Evolutionary conservation across 176 grass and related monocot genomes (phyloP).

Genomic region (Metroxylon sagu): DNA sequence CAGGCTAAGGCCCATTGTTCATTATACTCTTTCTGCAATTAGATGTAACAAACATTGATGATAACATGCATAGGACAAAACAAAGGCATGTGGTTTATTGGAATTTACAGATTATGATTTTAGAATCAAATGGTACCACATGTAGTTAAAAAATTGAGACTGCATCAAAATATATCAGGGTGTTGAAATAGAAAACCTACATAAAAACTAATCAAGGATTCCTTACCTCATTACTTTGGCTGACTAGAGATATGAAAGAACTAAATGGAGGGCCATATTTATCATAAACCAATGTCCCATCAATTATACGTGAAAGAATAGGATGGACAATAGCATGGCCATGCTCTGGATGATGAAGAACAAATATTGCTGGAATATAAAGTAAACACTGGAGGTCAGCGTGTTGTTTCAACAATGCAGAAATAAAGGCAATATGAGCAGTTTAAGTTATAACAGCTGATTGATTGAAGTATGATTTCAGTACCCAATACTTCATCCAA

Average conservation of each 20-base stretch:
- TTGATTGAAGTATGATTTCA: slow-evolving; percentile 4
- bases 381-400: slow-evolving; percentile 15
- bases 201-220: background rate
- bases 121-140: no score
- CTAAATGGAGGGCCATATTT: slow-evolving; percentile 63
- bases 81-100: no score
- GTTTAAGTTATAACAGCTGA: no score
- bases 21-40: slow-evolving; percentile 79
- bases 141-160: no score
- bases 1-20: slow-evolving; percentile 99
- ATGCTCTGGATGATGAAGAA: slow-evolving; percentile 96
- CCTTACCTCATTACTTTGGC: slow-evolving; percentile 83
- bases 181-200: no score
- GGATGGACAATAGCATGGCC: slow-evolving; percentile 95
- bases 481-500: slow-evolving; percentile 99
- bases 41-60: slow-evolving; percentile 8
- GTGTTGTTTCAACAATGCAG: background rate
- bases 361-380: slow-evolving; percentile 71
- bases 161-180: no score
- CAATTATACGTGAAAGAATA: slow-evolving; percentile 95
- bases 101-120: no score
- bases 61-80: no score
- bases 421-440: background rate
- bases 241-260: slow-evolving; percentile 96
- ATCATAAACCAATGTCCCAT: slow-evolving; percentile 85